Base-by-base conservation (phyloP, 768 basidiomycete genomes). In the Gloeopeniophorella convolvens region DNA sequence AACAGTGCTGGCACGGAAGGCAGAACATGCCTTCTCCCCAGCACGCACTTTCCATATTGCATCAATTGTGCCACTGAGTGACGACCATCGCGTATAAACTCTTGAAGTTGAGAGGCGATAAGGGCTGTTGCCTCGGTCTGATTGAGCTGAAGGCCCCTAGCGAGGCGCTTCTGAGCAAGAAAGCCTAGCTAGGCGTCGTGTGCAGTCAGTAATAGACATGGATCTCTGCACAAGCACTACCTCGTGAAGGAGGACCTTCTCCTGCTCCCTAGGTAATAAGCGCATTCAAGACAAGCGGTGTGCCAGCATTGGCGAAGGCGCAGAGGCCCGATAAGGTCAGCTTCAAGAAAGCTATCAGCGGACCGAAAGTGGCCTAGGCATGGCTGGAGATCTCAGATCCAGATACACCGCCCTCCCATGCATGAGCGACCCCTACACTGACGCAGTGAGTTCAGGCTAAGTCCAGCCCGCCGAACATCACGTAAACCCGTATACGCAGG, bases 161-260 rank as follows among this genome's bases (percentile, higher is more conserved):
- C 95, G 13, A 99, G 82, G 33, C 96, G 85, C 61, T 91, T 86
- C 68, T 98, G 95, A 1, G 96, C 92, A 15, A 98, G 79, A 54
- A 78, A 82, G 20, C 96, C 96, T 23, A 84, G 80, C 84, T 91
- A 59, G 41, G 30, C n/a, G 4, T 26, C 23, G 18, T 16, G 34
- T 16, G n/a, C 23, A 11, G 28, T 48, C 45, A 54, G 48, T 33
- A 32, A 28, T 33, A 12, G 34, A 51, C 20, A 24, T 13, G 23
- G 12, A 47, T 23, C 24, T 58, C 48, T 58, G 75, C 74, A 31
- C 16, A 66, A 21, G 15, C 12, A 33, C 12, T 39, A 54, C 72
- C 73, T 89, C 85, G 62, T 86, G 83, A 21, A 92, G 73, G 24
- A 87, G 68, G 40, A 90, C 71, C 60, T 86, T 89, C 49, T 79